Base-by-base conservation (phyloP, 139 green algal genomes). In the Monoraphidium neglectum region DNA sequence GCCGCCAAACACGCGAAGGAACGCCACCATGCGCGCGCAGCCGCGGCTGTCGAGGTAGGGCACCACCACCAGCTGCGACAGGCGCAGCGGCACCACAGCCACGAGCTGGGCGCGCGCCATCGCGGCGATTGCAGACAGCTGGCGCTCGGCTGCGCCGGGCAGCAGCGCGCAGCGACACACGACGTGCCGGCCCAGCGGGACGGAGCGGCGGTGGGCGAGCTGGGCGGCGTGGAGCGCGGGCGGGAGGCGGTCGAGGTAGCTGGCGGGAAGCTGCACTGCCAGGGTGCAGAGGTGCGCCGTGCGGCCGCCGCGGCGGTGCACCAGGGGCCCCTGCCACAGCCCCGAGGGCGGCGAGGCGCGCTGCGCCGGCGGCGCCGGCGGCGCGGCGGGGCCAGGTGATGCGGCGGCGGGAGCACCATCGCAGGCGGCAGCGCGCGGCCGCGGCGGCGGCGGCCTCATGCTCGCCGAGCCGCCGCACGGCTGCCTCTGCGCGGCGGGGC, bases 21-120 rank as follows among this genome's bases (percentile, higher is more conserved):
- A 79, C 32, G 61, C 73, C 47, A 79, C 73, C 63, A 73, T 57
- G 30, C 73, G 47, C 33, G 73, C 73, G 3, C 56, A 26, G 49
- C 73, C 73, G 36, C 57, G 46, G 62, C 66, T 73, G 73, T 79
- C 73, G 43, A 79, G 72, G 73, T 79, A 79, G 21, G 73, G 73
- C 49, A 79, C 73, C 73, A 79, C 26, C 26, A 73, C 49, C 46
- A 79, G 49, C 40, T 79, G 62, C 6, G 62, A 63, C 30, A 64
- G 71, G 62, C 73, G 73, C 73, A 79, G 63, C n/a, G 38, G 26
- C 33, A 49, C 63, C 47, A 79, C 33, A 33, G 63, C 63, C n/a
- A 79, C 73, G 46, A 79, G 35, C 73, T 72, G 62, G 13, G 33
- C 51, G 13, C 64, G 28, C 13, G 73, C 73, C 73, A 79, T 79